Percentiles rank a stretch among this genome's conserved stretches.
These are phyloP conservation scores for Hemisphaericaspora xylofermentans DNA, from an alignment of 1,139 yeast species.

Conservation along the genomic window DNA sequence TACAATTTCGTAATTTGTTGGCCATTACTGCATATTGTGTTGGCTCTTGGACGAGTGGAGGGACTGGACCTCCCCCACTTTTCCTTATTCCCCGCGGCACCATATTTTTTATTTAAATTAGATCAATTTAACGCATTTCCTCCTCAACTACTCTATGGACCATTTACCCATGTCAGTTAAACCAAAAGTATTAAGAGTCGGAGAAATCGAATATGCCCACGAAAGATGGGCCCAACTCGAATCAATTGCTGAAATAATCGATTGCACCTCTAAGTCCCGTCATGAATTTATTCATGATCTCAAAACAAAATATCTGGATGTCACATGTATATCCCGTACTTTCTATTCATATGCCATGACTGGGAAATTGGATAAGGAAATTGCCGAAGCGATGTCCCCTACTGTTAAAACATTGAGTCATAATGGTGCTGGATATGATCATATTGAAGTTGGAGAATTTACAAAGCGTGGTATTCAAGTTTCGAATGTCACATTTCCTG, in stretches of 20 bases:
- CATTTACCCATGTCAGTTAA: conserved; percentile 16
- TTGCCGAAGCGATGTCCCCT: conserved; percentile 59
- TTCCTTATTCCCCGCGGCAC: too few species aligned
- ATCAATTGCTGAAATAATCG: conserved; percentile 47
- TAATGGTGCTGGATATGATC: conserved; percentile 93
- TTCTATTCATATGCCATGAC: conserved; percentile 47
- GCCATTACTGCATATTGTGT: too few species aligned
- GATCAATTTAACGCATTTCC: too few species aligned
- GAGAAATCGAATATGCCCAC: conserved; percentile 50
- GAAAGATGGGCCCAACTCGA: conserved; percentile 55
- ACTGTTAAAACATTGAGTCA: conserved; percentile 66
- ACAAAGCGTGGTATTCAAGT: conserved; percentile 54
- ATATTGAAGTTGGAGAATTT: conserved; percentile 56
- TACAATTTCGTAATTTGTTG: too few species aligned
- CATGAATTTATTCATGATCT: conserved; percentile 51
- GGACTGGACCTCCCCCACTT: too few species aligned
- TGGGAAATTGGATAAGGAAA: conserved; percentile 74
- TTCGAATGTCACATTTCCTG: conserved; percentile 68
- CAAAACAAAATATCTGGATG: conserved; percentile 44
- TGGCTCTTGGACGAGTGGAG: too few species aligned
- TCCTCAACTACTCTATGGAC: too few species aligned
- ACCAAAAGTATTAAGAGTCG: conserved; percentile 60
- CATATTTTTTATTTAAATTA: too few species aligned
- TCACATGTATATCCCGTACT: conserved; percentile 51
- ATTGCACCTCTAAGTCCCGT: conserved; percentile 43